Conservation (phyloP, 2,329 filamentous ascomycete genomes). For the Pseudocercospora fijiensis region DNA sequence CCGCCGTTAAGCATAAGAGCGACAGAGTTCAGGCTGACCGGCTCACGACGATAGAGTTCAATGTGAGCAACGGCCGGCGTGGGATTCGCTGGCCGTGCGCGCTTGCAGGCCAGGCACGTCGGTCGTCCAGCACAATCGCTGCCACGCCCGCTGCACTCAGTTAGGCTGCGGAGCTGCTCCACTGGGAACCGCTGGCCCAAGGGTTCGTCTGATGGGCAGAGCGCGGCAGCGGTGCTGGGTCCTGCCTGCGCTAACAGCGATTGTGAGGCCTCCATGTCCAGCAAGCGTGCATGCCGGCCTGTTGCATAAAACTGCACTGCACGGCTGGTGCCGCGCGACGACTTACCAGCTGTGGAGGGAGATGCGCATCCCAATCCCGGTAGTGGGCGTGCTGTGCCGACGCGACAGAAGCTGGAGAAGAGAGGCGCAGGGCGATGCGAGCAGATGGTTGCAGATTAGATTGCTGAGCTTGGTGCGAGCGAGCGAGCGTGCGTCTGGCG, state of each 20-base stretch:
- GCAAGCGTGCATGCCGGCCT: too few species aligned
- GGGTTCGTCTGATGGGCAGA: slow-evolving; percentile 13
- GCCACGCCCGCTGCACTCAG: slow-evolving; percentile 8
- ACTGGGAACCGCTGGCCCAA: slow-evolving; percentile 22
- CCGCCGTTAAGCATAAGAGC: slow-evolving; percentile 37
- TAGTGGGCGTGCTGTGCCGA: slow-evolving; percentile 18
- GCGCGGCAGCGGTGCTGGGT: slow-evolving; percentile 15
- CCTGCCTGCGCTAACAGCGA: slow-evolving; percentile 20
- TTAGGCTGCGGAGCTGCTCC: slow-evolving; percentile 12
- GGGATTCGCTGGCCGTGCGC: slow-evolving; percentile 20
- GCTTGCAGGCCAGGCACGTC: slow-evolving; percentile 19
- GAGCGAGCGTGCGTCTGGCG: not conserved
- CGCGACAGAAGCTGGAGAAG: slow-evolving; percentile 24
- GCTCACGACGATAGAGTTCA: slow-evolving; percentile 31
- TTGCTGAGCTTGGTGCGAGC: not conserved
- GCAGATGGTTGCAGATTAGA: not conserved
- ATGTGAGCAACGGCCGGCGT: slow-evolving; percentile 29
- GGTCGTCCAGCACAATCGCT: slow-evolving; percentile 15
- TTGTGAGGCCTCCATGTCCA: slow-evolving; percentile 13
- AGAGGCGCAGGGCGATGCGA: slow-evolving; percentile 13
- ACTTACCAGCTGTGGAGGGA: slow-evolving; percentile 17
- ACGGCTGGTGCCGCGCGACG: slow-evolving; percentile 12
- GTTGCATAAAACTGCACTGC: not conserved
- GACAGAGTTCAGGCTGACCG: slow-evolving; percentile 33
- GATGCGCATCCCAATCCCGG: slow-evolving; percentile 18